These are phyloP conservation scores for Zoysia matrella DNA, from an alignment of 202 grass and related monocot genomes.

Conservation along the genomic window DNA sequence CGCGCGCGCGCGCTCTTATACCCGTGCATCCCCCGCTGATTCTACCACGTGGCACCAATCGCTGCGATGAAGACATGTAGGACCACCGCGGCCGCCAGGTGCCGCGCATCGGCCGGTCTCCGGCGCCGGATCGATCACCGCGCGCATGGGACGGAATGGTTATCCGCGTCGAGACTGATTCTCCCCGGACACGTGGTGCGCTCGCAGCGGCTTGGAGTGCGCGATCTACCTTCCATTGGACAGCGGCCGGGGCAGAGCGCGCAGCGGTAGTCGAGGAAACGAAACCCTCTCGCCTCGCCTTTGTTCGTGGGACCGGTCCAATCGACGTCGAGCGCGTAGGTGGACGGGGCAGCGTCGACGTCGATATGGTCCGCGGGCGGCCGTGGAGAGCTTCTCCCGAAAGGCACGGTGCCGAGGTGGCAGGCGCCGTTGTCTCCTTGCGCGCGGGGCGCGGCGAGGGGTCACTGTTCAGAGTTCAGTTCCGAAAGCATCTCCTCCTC, in stretches of 20 bases:
- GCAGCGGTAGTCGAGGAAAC: not conserved
- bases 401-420: slow-evolving; percentile 43
- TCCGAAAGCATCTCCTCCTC: not conserved
- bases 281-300: not conserved
- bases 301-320: no score
- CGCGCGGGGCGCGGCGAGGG: not conserved
- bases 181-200: slow-evolving; percentile 43
- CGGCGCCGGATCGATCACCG: not conserved
- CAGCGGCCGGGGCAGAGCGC: not conserved
- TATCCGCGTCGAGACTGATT: slow-evolving; percentile 29
- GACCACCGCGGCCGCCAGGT: slow-evolving; percentile 21
- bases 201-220: not conserved
- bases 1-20: slow-evolving; percentile 31
- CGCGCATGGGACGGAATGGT: not conserved
- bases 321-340: not conserved
- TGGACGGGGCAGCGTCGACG: slow-evolving; percentile 23
- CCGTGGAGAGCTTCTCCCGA: slow-evolving; percentile 3
- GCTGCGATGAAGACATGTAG: not conserved
- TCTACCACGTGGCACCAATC: slow-evolving; percentile 18
- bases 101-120: slow-evolving; percentile 16
- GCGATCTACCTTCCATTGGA: slow-evolving; percentile 3
- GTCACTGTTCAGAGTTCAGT: no score
- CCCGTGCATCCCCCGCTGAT: not conserved
- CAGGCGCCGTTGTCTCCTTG: slow-evolving; percentile 10
- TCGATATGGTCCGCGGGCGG: slow-evolving; percentile 8